A percentile compares a stretch with the other conserved stretches of the same genome.
Evolutionary conservation across 2,329 filamentous ascomycete species (phyloP).

Genomic region (Paraconiothyrium sp.): DNA sequence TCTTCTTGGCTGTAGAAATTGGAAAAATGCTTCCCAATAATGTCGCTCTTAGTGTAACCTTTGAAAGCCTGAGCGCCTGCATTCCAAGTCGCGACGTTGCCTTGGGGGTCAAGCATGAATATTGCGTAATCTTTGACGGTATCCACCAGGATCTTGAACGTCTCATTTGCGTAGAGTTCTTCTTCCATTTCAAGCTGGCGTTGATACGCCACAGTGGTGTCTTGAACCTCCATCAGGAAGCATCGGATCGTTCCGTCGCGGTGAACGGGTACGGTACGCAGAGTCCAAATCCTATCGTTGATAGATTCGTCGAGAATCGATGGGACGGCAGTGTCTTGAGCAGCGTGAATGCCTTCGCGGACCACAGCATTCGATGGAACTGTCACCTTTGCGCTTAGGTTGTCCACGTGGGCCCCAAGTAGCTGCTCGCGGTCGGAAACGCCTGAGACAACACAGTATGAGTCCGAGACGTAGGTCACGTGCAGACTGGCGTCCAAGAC

Average conservation of each 20-base stretch:
- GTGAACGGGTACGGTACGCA: conserved; percentile 56
- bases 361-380: conserved; percentile 49
- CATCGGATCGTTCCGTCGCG: conserved; percentile 52
- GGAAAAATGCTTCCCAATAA: conserved; percentile 68
- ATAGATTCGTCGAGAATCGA: conserved; percentile 48
- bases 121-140: conserved; percentile 71
- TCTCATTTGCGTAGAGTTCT: conserved; percentile 59
- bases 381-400: conserved; percentile 49
- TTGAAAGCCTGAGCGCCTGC: conserved; percentile 65
- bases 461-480: conserved; percentile 54
- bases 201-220: conserved; percentile 46
- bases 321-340: conserved; percentile 46
- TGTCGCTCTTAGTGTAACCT: conserved; percentile 64
- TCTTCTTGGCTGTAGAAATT: conserved; percentile 66
- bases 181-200: conserved; percentile 54
- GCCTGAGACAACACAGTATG: conserved; percentile 50
- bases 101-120: conserved; percentile 67
- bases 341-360: conserved; percentile 49
- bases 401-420: conserved; percentile 51
- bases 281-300: conserved; percentile 39
- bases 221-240: conserved; percentile 55
- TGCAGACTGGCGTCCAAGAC: conserved; percentile 63
- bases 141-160: conserved; percentile 69
- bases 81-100: conserved; percentile 68
- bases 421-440: conserved; percentile 45